Evolutionary conservation across 495 filamentous ascomycete species (phyloP).

Genomic region (Penicillium ochrochloron): DNA sequence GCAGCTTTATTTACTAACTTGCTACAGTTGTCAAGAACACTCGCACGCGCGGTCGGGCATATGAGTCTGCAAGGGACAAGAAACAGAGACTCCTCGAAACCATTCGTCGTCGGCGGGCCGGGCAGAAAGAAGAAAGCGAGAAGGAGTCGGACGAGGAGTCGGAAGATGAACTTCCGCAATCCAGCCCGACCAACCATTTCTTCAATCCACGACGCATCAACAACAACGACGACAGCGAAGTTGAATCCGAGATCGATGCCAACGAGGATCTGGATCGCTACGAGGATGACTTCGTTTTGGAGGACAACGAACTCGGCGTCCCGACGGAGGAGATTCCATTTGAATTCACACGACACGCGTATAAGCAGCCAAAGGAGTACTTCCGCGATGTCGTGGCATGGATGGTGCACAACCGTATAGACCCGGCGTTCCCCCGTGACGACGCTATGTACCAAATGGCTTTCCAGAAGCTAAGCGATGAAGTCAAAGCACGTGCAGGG

Average conservation of each 20-base stretch:
- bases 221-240: slow-evolving; percentile 36
- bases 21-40: slow-evolving; percentile 41
- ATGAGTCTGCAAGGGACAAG: slow-evolving; percentile 48
- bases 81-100: slow-evolving; percentile 56
- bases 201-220: slow-evolving; percentile 1
- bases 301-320: slow-evolving; percentile 68
- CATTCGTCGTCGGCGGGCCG: slow-evolving; percentile 61
- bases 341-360: slow-evolving; percentile 67
- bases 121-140: slow-evolving; percentile 49
- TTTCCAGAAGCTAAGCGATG: slow-evolving; percentile 75
- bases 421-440: slow-evolving; percentile 70
- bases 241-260: slow-evolving; percentile 40
- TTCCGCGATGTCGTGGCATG: slow-evolving; percentile 82
- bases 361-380: slow-evolving; percentile 73
- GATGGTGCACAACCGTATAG: slow-evolving; percentile 78
- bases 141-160: slow-evolving; percentile 26
- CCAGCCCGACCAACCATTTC: background rate
- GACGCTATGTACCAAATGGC: slow-evolving; percentile 71
- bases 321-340: slow-evolving; percentile 69
- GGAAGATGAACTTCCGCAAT: slow-evolving; percentile 2
- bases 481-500: slow-evolving; percentile 66
- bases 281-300: slow-evolving; percentile 72
- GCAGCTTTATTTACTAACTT: slow-evolving; percentile 2
- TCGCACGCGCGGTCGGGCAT: slow-evolving; percentile 46
- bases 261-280: slow-evolving; percentile 59